Base-by-base conservation (phyloP, 371 early-diverging fungal species). In the Mucor sp. region DNA sequence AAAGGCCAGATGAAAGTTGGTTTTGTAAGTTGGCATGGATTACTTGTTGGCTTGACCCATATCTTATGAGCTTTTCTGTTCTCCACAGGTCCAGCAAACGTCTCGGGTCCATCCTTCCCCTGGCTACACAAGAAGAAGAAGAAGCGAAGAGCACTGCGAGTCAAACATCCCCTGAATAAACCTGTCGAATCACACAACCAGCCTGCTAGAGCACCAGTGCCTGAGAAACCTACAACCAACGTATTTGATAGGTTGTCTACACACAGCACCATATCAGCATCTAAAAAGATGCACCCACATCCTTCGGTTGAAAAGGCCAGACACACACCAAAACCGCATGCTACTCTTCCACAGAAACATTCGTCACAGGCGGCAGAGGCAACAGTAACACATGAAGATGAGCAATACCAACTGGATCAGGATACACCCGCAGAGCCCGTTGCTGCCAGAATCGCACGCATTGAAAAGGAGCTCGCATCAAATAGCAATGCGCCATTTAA, bases 1-100 rank as follows among this genome's bases (percentile, higher is more conserved):
- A 63, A 9, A 33, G 62, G 60, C 67, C 67, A 19, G 39, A 48
- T 53, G 71, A 71, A 33, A 25, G 43, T 1, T 71, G 71, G 71
- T 71, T 71, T 53, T 32, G 71, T 71, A 71, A 48, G 67, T 63
- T 1, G 12, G 12, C 8, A n/a, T 8, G 1, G 33, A 30, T 35
- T 15, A n/a, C 15, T 43, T n/a, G 27, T 30, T 32, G 8, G 23
- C 1, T 37, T 14, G n/a, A 33, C 7, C 9, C 6, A 25, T 1
- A 0, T 53, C 21, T 47, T 21, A 60, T 6, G 15, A 44, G 19
- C 8, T 23, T 17, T 3, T 7, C n/a, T 12, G 12, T 33, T 30
- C 5, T 39, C 1, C 23, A 35, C 35, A 66, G 48, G 53, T 25
- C 44, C 32, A 35, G 25, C 12, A 17, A 61, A 47, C 30, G 28